Percentiles rank a stretch among this genome's conserved stretches.
Conservation (phyloP, 2,329 filamentous ascomycete species). For the Aureobasidium zeae region DNA sequence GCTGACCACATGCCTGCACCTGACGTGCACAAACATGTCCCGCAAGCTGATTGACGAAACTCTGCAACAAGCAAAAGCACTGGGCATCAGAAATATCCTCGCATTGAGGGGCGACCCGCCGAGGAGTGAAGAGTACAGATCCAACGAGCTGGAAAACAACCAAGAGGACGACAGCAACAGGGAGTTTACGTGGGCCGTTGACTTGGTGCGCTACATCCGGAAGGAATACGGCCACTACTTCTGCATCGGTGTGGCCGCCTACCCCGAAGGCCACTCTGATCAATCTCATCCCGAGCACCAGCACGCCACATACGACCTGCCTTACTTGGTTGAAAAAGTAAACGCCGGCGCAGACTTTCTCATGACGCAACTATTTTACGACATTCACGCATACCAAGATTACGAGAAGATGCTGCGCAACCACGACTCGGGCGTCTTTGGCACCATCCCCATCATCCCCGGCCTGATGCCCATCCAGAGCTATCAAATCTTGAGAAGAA, state of each 20-base stretch:
- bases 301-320: constrained; percentile 58
- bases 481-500: constrained; percentile 89
- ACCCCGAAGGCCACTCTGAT: constrained; percentile 91
- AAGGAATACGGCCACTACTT: constrained; percentile 87
- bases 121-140: constrained; percentile 74
- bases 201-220: constrained; percentile 83
- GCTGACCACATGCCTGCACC: constrained; percentile 86
- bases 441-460: constrained; percentile 79
- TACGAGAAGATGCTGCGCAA: constrained; percentile 71
- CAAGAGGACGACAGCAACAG: constrained; percentile 55
- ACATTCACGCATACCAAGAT: constrained; percentile 67
- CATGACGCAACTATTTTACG: constrained; percentile 97
- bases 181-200: constrained; percentile 80
- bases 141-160: constrained; percentile 37
- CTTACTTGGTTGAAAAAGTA: constrained; percentile 83
- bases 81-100: constrained; percentile 89
- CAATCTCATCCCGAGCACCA: constrained; percentile 78
- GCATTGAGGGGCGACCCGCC: constrained; percentile 88
- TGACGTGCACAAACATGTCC: constrained; percentile 98
- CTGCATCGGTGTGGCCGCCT: constrained; percentile 87
- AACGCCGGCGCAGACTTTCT: constrained; percentile 91
- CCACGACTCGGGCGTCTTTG: constrained; percentile 78
- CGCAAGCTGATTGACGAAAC: constrained; percentile 75
- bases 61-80: constrained; percentile 76
- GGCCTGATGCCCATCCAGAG: constrained; percentile 97